These are phyloP conservation scores for Macrolepiota fuliginosa DNA, from an alignment of 768 basidiomycete species.

Conservation along the genomic window DNA sequence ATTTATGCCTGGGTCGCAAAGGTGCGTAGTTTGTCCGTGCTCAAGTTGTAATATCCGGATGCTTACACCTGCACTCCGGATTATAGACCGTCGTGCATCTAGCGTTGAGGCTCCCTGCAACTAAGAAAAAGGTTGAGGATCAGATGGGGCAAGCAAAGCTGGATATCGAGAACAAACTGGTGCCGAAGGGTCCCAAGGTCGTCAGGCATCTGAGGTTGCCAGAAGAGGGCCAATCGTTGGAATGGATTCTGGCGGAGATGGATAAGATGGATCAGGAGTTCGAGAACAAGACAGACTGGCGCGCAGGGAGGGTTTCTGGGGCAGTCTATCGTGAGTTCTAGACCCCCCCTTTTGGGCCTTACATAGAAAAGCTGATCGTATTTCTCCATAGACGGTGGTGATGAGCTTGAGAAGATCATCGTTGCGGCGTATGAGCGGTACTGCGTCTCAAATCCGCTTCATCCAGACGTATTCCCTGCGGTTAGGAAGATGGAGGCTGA, in stretches of 20 bases:
- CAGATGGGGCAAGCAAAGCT: constrained; percentile 65
- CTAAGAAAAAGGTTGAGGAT: constrained; percentile 53
- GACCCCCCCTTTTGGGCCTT: background rate
- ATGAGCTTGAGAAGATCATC: constrained; percentile 76
- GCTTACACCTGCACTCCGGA: background rate
- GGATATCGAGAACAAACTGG: constrained; percentile 65
- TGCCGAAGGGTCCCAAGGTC: constrained; percentile 62
- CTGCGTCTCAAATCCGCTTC: constrained; percentile 84
- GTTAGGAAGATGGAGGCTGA: constrained; percentile 98
- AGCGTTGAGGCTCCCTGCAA: constrained; percentile 58
- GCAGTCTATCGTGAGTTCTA: constrained; percentile 78
- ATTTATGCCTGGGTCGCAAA: constrained; percentile 50
- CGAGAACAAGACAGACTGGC: constrained; percentile 50
- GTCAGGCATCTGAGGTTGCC: constrained; percentile 69
- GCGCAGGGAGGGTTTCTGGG: constrained; percentile 74
- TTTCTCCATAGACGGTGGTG: constrained; percentile 66
- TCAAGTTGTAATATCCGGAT: background rate
- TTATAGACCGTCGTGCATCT: constrained; percentile 40
- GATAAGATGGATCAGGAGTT: constrained; percentile 70
- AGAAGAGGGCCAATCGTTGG: constrained; percentile 54
- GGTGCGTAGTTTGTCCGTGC: constrained; percentile 30
- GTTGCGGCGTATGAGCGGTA: constrained; percentile 80
- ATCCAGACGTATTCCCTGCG: constrained; percentile 91
- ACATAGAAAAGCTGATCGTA: background rate
- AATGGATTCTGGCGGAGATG: constrained; percentile 81